phyloP scores from a whole-genome alignment of 2,329 filamentous ascomycete species.

The Chrysoporthe puriensis region DNA sequence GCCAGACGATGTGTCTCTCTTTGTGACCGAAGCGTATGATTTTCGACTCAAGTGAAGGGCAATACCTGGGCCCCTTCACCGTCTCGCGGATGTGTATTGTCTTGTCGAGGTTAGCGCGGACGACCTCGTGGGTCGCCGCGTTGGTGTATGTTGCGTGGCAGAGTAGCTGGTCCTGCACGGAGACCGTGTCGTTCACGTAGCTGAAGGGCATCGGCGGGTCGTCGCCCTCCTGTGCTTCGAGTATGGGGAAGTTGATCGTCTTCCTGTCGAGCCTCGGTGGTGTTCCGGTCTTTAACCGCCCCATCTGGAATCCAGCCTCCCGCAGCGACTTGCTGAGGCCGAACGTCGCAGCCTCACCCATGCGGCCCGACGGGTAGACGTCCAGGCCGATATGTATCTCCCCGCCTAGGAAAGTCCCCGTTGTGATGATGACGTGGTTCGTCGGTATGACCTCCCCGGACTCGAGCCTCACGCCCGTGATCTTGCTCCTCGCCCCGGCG shows the following conservation, averaged over 20 bases:
- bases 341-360: slow-evolving; percentile 92
- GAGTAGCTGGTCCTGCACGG: slow-evolving; percentile 79
- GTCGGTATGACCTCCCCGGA: slow-evolving; percentile 83
- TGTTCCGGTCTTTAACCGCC: slow-evolving; percentile 92
- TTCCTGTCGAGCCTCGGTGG: slow-evolving; percentile 82
- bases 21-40: slow-evolving; percentile 85
- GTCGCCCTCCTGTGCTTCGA: slow-evolving; percentile 80
- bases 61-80: slow-evolving; percentile 92
- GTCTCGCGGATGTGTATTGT: slow-evolving; percentile 96
- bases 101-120: slow-evolving; percentile 89
- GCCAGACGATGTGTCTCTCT: slow-evolving; percentile 85
- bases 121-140: slow-evolving; percentile 76
- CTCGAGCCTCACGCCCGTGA: slow-evolving; percentile 84
- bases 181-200: slow-evolving; percentile 79
- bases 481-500: slow-evolving; percentile 64
- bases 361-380: slow-evolving; percentile 81
- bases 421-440: slow-evolving; percentile 87
- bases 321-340: slow-evolving; percentile 88
- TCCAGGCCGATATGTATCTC: slow-evolving; percentile 96
- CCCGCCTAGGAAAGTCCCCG: slow-evolving; percentile 90
- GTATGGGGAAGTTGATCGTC: slow-evolving; percentile 75
- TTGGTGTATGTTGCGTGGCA: slow-evolving; percentile 92
- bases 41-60: slow-evolving; percentile 93
- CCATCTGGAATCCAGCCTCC: slow-evolving; percentile 86
- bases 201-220: slow-evolving; percentile 88